Conservation (phyloP, 2,329 filamentous ascomycete genomes). For the Penicillium rolfsii region DNA sequence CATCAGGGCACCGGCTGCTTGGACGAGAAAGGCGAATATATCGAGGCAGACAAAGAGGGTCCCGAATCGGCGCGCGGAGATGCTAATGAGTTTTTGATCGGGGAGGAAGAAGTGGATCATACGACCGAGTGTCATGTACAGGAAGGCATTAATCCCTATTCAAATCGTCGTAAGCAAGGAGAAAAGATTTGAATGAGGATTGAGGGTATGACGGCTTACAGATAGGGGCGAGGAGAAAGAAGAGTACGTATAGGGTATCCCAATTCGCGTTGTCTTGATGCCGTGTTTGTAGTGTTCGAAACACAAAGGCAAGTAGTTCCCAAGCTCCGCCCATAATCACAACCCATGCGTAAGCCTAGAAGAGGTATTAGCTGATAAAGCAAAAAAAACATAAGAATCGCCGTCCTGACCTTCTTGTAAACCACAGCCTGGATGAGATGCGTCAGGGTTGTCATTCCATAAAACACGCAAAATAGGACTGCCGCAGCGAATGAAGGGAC, state of each 20-base stretch:
- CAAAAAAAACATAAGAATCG: too few relatives aligned
- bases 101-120: slow-evolving; percentile 47
- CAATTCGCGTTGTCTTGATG: slow-evolving; percentile 1
- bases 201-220: neutral
- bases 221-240: neutral
- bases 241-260: neutral
- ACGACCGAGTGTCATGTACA: slow-evolving; percentile 49
- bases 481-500: slow-evolving; percentile 39
- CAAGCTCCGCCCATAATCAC: slow-evolving; percentile 3
- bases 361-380: neutral
- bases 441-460: slow-evolving; percentile 31
- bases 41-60: slow-evolving; percentile 52
- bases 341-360: neutral
- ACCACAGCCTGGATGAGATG: neutral
- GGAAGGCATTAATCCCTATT: slow-evolving; percentile 51
- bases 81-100: slow-evolving; percentile 35
- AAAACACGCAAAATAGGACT: slow-evolving; percentile 39
- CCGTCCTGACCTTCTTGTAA: neutral
- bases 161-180: neutral
- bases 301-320: neutral
- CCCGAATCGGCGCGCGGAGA: slow-evolving; percentile 45
- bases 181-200: neutral
- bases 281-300: slow-evolving; percentile 1
- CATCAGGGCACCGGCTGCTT: slow-evolving; percentile 46
- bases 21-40: slow-evolving; percentile 51